A percentile compares a stretch with the other conserved stretches of the same genome.
Evolutionary conservation across 495 filamentous ascomycete genomes (phyloP).

Genomic region (Aspergillus ellipticus): DNA sequence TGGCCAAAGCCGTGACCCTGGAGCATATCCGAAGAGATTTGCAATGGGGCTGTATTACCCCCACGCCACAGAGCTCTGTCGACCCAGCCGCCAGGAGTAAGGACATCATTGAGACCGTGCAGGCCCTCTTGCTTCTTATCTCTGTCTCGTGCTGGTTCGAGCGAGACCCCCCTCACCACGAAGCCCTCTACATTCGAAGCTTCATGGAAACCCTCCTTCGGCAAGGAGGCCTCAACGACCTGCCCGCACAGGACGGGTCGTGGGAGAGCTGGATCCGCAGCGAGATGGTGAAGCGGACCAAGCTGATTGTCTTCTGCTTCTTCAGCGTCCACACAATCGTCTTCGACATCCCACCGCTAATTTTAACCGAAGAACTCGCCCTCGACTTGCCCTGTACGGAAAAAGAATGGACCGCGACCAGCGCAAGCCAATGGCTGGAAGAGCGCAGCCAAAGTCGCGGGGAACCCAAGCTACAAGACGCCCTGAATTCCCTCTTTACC

Average conservation of each 20-base stretch:
- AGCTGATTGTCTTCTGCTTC: conserved; percentile 46
- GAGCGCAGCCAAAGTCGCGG: conserved; percentile 23
- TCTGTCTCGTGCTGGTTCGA: conserved; percentile 38
- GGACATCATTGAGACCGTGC: conserved; percentile 30
- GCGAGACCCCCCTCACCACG: conserved; percentile 33
- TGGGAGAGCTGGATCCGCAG: conserved; percentile 48
- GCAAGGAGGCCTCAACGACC: conserved; percentile 30
- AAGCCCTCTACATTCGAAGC: conserved; percentile 33
- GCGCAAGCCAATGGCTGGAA: conserved; percentile 25
- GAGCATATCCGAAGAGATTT: conserved; percentile 36
- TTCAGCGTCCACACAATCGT: conserved; percentile 50
- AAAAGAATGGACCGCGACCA: conserved; percentile 35
- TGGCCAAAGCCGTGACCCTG: conserved; percentile 37
- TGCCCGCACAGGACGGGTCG: conserved; percentile 32
- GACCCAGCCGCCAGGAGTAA: conserved; percentile 20
- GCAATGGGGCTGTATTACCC: conserved; percentile 16
- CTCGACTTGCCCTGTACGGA: conserved; percentile 55
- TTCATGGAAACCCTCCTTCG: conserved; percentile 32
- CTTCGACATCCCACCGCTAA: conserved; percentile 46
- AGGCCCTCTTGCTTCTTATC: conserved; percentile 30
- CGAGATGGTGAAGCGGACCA: conserved; percentile 45
- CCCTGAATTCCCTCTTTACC: conserved; percentile 27
- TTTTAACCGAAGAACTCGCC: conserved; percentile 61
- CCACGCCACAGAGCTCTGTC: not conserved
- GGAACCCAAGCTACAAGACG: conserved; percentile 35